A percentile compares a stretch with the other conserved stretches of the same genome.
Evolutionary conservation across 495 filamentous ascomycete genomes (phyloP).

Genomic region (Talaromyces ruber): DNA sequence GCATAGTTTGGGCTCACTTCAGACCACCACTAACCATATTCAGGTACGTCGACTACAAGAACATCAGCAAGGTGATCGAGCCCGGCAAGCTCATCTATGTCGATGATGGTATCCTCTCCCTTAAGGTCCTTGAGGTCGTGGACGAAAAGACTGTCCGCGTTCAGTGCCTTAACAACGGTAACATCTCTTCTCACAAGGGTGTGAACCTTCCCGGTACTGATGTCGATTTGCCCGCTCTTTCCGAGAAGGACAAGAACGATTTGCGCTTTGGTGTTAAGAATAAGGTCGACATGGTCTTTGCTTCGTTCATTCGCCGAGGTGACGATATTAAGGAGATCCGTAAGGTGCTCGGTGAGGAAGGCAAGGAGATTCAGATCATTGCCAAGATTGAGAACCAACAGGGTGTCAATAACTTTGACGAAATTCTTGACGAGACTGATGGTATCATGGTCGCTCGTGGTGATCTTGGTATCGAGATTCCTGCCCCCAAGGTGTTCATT

Average conservation of each 20-base stretch:
- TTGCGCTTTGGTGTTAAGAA: constrained; percentile 95
- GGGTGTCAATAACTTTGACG: constrained; percentile 97
- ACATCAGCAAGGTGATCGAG: constrained; percentile 96
- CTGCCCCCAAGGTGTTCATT: constrained; percentile 94
- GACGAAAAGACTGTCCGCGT: constrained; percentile 81
- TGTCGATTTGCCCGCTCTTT: constrained; percentile 93
- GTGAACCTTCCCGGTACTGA: constrained; percentile 98
- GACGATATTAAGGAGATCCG: constrained; percentile 89
- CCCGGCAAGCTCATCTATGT: constrained; percentile 96
- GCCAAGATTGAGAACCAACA: constrained; percentile 99
- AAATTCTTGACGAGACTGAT: constrained; percentile 92
- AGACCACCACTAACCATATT: background rate
- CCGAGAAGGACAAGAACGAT: constrained; percentile 96
- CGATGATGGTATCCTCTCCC: constrained; percentile 93
- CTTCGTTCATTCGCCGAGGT: constrained; percentile 92
- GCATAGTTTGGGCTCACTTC: background rate
- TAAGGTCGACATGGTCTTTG: constrained; percentile 97
- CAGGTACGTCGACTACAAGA: constrained; percentile 99
- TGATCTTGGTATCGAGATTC: constrained; percentile 97
- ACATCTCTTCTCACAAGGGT: constrained; percentile 96
- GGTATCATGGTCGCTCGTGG: constrained; percentile 99
- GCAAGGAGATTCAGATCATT: constrained; percentile 96
- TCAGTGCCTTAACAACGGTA: constrained; percentile 89
- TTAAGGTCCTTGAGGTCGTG: constrained; percentile 80
- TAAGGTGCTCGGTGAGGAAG: constrained; percentile 82